A percentile compares a stretch with the other conserved stretches of the same genome.
These are phyloP conservation scores for Colletotrichum spaethianum DNA, from an alignment of 2,329 filamentous ascomycete species.

Conservation along the genomic window DNA sequence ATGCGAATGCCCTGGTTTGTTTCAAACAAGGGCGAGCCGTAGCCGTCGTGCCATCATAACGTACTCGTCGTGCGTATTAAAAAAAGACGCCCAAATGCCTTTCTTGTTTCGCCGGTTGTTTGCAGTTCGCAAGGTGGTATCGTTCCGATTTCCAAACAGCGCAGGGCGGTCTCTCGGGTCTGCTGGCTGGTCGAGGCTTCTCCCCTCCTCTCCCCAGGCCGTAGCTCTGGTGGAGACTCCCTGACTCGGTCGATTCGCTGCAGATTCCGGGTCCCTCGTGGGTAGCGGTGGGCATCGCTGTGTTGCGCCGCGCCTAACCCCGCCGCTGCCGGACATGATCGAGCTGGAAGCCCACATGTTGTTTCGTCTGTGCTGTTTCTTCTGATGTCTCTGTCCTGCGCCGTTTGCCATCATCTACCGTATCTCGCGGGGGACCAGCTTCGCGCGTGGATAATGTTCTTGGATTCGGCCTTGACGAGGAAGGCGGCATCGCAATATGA, in stretches of 20 bases:
- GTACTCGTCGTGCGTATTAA: slow-evolving; percentile 1
- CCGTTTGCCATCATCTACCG: slow-evolving; percentile 5
- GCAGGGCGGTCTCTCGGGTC: slow-evolving; percentile 1
- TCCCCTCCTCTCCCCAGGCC: background rate
- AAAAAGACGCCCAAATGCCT: slow-evolving; percentile 22
- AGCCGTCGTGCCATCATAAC: slow-evolving; percentile 23
- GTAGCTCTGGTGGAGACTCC: slow-evolving; percentile 2
- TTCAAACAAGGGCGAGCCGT: slow-evolving; percentile 17
- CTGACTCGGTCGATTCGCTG: slow-evolving; percentile 7
- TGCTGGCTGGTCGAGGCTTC: background rate
- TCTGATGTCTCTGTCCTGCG: background rate
- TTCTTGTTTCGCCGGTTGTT: slow-evolving; percentile 16
- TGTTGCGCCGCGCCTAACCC: background rate
- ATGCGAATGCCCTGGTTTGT: slow-evolving; percentile 27
- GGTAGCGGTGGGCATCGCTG: background rate
- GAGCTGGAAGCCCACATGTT: background rate
- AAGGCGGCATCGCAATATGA: slow-evolving; percentile 38
- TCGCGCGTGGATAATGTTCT: slow-evolving; percentile 26
- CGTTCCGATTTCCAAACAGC: background rate
- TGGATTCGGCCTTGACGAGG: slow-evolving; percentile 33
- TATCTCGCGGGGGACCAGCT: slow-evolving; percentile 23
- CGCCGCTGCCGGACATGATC: background rate
- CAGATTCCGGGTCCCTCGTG: background rate
- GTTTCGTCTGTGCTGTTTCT: background rate
- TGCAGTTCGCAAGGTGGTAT: background rate